Percentiles rank a stretch among this genome's conserved stretches.
These are phyloP conservation scores for Tolypocladium tropicale DNA, from an alignment of 2,329 filamentous ascomycete species.

Conservation along the genomic window DNA sequence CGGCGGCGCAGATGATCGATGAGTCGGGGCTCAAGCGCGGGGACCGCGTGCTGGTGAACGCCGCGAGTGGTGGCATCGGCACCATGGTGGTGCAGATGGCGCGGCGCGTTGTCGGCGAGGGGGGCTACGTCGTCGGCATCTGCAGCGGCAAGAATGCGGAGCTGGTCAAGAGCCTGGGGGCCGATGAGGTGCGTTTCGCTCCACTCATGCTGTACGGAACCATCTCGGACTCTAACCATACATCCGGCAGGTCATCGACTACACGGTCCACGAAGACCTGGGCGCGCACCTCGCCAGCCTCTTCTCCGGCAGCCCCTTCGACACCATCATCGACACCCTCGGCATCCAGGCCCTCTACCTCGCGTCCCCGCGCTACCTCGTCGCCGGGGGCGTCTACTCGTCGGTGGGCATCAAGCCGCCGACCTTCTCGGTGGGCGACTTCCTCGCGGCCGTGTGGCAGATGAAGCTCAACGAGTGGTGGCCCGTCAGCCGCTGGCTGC, in stretches of 20 bases:
- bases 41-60: slow-evolving; percentile 35
- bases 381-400: slow-evolving; percentile 24
- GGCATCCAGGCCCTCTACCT: slow-evolving; percentile 36
- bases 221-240: neutral
- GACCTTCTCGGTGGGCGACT: slow-evolving; percentile 16
- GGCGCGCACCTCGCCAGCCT: slow-evolving; percentile 19
- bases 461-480: slow-evolving; percentile 28
- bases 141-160: slow-evolving; percentile 36
- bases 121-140: slow-evolving; percentile 33
- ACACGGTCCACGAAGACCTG: slow-evolving; percentile 24
- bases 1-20: slow-evolving; percentile 26
- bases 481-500: slow-evolving; percentile 23
- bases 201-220: neutral
- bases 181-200: slow-evolving; percentile 29
- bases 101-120: slow-evolving; percentile 23
- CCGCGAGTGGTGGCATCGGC: slow-evolving; percentile 41
- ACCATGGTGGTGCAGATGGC: slow-evolving; percentile 34
- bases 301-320: slow-evolving; percentile 22
- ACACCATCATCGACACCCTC: slow-evolving; percentile 39
- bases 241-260: slow-evolving; percentile 27
- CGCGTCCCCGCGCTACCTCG: slow-evolving; percentile 27
- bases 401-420: slow-evolving; percentile 30
- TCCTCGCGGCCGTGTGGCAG: slow-evolving; percentile 18
- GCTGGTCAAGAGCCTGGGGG: slow-evolving; percentile 35
- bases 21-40: slow-evolving; percentile 26